These are phyloP conservation scores for Lentinula sp. DNA, from an alignment of 768 basidiomycete species.

Conservation along the genomic window DNA sequence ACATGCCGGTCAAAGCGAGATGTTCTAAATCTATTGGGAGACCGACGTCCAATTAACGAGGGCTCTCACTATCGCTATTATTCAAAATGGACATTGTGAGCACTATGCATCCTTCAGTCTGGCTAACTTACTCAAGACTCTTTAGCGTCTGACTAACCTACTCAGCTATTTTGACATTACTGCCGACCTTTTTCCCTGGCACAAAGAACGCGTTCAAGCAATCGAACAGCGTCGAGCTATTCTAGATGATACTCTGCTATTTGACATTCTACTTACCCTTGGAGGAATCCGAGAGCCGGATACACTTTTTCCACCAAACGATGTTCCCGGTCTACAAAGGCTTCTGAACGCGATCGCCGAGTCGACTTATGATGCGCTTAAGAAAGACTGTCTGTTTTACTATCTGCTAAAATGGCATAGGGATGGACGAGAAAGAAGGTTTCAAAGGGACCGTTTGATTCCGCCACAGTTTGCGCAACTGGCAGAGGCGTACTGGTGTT, in stretches of 20 bases:
- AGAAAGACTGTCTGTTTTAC: conserved; percentile 77
- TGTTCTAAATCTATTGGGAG: not conserved
- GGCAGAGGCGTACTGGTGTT: conserved; percentile 81
- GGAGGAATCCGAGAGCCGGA: conserved; percentile 59
- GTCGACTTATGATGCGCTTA: conserved; percentile 66
- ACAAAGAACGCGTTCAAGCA: conserved; percentile 41
- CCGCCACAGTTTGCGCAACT: conserved; percentile 71
- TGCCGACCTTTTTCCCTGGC: conserved; percentile 53
- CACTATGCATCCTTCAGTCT: not conserved
- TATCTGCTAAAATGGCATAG: conserved; percentile 77
- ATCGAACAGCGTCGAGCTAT: conserved; percentile 58
- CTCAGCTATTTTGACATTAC: conserved; percentile 46
- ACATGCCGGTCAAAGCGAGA: not conserved
- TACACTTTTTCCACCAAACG: conserved; percentile 63
- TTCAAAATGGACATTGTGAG: not conserved
- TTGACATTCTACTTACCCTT: conserved; percentile 64
- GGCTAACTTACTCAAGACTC: not conserved
- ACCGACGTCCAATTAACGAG: too few relatives aligned
- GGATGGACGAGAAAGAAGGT: conserved; percentile 50
- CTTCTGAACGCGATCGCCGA: conserved; percentile 57
- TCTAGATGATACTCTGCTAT: conserved; percentile 61
- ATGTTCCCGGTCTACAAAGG: conserved; percentile 43
- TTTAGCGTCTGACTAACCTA: not conserved
- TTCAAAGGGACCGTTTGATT: conserved; percentile 52
- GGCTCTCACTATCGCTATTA: not conserved